phyloP scores from a whole-genome alignment of 345 rosid genomes.

The Rhizophora apiculata region DNA sequence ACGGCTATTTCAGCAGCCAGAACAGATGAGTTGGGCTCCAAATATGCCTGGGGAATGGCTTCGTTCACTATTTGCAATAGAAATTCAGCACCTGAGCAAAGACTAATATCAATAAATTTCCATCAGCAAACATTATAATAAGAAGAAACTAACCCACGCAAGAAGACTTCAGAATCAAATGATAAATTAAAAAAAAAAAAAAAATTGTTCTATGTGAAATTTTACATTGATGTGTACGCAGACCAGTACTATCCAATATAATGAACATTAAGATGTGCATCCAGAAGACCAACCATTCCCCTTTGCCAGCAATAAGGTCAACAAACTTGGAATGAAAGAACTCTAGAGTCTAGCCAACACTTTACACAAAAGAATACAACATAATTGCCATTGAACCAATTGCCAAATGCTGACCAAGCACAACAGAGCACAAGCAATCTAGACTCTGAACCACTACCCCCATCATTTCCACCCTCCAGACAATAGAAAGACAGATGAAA shows the following conservation, averaged over 20 bases:
- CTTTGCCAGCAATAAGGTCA: no score
- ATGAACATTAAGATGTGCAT: background rate
- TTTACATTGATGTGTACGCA: background rate
- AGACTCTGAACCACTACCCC: no score
- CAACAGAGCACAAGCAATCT: no score
- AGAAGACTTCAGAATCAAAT: background rate
- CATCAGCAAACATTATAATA: conserved; percentile 34
- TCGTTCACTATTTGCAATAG: conserved; percentile 66
- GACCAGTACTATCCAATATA: no score
- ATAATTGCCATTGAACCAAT: no score
- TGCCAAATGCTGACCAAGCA: no score
- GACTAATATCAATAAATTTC: conserved; percentile 35
- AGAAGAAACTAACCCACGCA: conserved; percentile 7
- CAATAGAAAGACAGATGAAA: no score
- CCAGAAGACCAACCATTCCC: no score
- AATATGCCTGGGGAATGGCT: conserved; percentile 57
- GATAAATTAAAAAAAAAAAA: background rate
- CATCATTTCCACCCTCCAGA: no score
- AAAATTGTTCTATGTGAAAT: background rate
- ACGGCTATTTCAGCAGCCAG: conserved; percentile 59
- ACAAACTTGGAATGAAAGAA: background rate
- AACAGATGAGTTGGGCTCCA: conserved; percentile 47
- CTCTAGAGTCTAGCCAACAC: background rate
- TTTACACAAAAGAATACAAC: no score
- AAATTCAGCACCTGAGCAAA: conserved; percentile 69